Percentiles rank a stretch among this genome's conserved stretches.
These are phyloP conservation scores for Apostasia ramifera DNA, from an alignment of 106 monocot species.

Conservation along the genomic window DNA sequence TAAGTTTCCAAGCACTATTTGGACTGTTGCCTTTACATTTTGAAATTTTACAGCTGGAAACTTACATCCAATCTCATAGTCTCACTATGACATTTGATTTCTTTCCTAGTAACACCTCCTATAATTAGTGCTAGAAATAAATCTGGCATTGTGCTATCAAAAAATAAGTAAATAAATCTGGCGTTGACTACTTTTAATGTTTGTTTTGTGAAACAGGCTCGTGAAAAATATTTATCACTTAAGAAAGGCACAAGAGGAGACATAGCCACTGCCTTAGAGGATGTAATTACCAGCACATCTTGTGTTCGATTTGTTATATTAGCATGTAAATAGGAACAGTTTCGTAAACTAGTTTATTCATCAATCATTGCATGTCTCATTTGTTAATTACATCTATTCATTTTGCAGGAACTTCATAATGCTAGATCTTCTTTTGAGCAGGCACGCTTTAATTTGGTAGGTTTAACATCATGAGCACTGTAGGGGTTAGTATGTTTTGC, in stretches of 20 bases:
- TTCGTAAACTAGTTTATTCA: neutral
- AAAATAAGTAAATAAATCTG: no score
- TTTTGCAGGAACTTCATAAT: conserved; percentile 71
- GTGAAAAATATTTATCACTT: conserved; percentile 86
- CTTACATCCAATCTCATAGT: no score
- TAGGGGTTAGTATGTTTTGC: no score
- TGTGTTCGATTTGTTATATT: neutral
- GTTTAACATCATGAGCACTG: neutral
- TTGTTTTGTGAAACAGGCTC: conserved; percentile 48
- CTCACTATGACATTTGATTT: no score
- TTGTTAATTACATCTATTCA: conserved; percentile 1
- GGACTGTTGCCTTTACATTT: no score
- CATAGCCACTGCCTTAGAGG: conserved; percentile 70
- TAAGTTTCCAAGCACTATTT: no score
- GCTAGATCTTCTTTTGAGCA: conserved; percentile 99
- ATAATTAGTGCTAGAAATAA: no score
- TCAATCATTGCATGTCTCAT: neutral
- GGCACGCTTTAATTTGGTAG: conserved; percentile 39
- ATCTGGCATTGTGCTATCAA: no score
- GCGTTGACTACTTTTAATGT: neutral
- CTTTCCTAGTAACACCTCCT: no score
- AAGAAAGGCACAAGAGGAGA: conserved; percentile 87
- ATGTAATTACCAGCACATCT: conserved; percentile 41
- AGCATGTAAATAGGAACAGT: neutral
- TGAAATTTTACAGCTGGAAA: no score